Base-by-base conservation (phyloP, 1,284 basidiomycete species). In the Phaffia rhodozyma region DNA sequence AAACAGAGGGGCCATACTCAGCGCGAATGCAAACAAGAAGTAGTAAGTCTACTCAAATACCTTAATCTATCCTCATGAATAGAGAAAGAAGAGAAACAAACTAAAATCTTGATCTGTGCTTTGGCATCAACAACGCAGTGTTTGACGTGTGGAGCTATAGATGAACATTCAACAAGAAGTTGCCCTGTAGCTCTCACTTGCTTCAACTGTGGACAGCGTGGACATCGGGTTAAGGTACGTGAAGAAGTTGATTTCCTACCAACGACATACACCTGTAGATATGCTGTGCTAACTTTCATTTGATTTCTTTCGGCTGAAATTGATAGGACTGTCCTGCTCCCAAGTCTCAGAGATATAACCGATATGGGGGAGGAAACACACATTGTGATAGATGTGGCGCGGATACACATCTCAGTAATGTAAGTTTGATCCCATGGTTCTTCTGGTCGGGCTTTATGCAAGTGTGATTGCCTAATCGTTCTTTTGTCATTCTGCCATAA, bases 121-220 rank as follows among this genome's bases (percentile, higher is more conserved):
- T 11, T 43, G 38, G 38, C 16, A 2, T 43, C 16, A 2, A 16
- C 2, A 18, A 13, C 18, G 18, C 66, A 94, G 89, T 96, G 91
- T 72, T 75, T 88, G 38, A 90, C 87, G 13, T 96, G 91, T 71
- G 91, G 91, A 60, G 87, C 82, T 21, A 82, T 86, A 62, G 84
- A 94, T 71, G 87, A 92, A 67, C 91, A 96, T 72, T 78, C 81
- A 6, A 88, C 90, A 6, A 79, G 85, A 62, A 83, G 84, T 62
- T 96, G 91, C 75, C 89, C 91, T 0, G 85, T 89, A 66, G 85
- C 84, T 71, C 85, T 91, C 71, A 84, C 83, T 5, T 94, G 91
- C 72, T 93, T 85, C 73, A 82, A 80, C 3, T 96, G 91, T 71
- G 89, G 89, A 32, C 85, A 86, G 81, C 85, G 86, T 71, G 91